phyloP scores from a whole-genome alignment of 495 filamentous ascomycete genomes.

The Ramalina intermedia region DNA sequence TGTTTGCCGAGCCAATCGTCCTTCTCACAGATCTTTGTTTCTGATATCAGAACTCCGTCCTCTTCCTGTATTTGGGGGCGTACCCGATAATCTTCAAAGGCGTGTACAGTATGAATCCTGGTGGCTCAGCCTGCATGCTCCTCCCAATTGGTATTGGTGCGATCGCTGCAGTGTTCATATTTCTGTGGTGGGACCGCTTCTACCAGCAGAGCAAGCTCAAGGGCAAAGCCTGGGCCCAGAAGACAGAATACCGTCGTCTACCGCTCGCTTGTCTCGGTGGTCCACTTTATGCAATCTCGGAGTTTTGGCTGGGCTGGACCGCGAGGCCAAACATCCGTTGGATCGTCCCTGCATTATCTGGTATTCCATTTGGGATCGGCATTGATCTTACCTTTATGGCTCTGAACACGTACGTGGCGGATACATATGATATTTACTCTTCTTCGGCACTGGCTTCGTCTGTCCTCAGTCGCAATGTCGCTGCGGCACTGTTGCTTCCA shows the following conservation, averaged over 20 bases:
- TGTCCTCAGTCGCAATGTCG: neutral
- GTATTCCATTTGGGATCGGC: slow-evolving; percentile 49
- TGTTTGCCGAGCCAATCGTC: slow-evolving; percentile 44
- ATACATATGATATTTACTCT: neutral
- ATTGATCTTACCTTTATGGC: slow-evolving; percentile 30
- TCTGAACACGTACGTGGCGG: neutral
- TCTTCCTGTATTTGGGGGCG: slow-evolving; percentile 47
- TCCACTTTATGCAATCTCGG: slow-evolving; percentile 24
- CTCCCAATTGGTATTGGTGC: slow-evolving; percentile 24
- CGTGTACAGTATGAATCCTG: slow-evolving; percentile 25
- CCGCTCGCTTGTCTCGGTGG: slow-evolving; percentile 29
- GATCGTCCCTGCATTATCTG: slow-evolving; percentile 49
- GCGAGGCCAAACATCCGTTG: slow-evolving; percentile 38
- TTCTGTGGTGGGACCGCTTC: slow-evolving; percentile 27
- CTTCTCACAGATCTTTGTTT: slow-evolving; percentile 42
- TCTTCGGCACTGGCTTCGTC: neutral
- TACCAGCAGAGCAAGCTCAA: slow-evolving; percentile 23
- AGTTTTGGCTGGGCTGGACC: slow-evolving; percentile 39
- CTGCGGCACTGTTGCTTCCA: neutral
- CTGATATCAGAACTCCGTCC: slow-evolving; percentile 41
- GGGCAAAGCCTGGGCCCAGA: slow-evolving; percentile 22
- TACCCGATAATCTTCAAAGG: slow-evolving; percentile 41
- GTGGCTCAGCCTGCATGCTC: slow-evolving; percentile 22
- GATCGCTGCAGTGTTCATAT: slow-evolving; percentile 20
- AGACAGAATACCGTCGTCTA: slow-evolving; percentile 27